Evolutionary conservation across 768 basidiomycete genomes (phyloP).

Genomic region (Russula sp.): DNA sequence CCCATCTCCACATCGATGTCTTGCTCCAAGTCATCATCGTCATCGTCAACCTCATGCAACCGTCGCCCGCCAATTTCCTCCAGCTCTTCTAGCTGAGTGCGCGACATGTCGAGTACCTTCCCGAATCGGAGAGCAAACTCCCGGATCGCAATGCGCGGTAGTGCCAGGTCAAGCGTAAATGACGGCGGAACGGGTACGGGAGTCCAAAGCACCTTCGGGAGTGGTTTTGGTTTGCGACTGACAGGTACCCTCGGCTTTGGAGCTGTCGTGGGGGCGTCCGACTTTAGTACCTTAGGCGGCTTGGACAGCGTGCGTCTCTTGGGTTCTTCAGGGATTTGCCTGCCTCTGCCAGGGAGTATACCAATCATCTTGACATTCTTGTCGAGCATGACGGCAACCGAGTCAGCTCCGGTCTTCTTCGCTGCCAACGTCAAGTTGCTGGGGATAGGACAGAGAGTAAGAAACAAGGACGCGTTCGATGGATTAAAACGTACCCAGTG

Average conservation of each 20-base stretch:
- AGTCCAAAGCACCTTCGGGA: constrained; percentile 56
- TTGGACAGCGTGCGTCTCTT: constrained; percentile 28
- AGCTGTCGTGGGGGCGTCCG: constrained; percentile 16
- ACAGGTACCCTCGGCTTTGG: constrained; percentile 25
- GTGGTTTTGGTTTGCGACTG: constrained; percentile 32
- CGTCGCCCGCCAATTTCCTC: constrained; percentile 40
- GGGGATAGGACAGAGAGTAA: constrained; percentile 3
- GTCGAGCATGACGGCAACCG: constrained; percentile 41
- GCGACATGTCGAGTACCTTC: constrained; percentile 48
- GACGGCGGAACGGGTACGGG: constrained; percentile 40
- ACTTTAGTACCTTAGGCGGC: constrained; percentile 31
- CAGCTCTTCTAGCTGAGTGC: constrained; percentile 63
- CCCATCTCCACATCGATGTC: constrained; percentile 35
- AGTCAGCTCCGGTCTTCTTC: constrained; percentile 40
- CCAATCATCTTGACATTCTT: constrained; percentile 37
- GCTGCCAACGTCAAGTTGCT: constrained; percentile 43
- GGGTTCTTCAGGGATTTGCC: constrained; percentile 27
- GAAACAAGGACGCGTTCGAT: background rate
- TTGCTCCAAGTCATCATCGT: constrained; percentile 30
- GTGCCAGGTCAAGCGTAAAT: constrained; percentile 47
- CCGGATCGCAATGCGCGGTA: constrained; percentile 66
- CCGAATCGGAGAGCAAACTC: constrained; percentile 71
- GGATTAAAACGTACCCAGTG: constrained; percentile 49
- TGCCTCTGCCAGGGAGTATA: constrained; percentile 34
- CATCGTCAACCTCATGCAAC: constrained; percentile 43